Evolutionary conservation across 2,329 filamentous ascomycete genomes (phyloP).

Genomic region (Alternaria gaisen): DNA sequence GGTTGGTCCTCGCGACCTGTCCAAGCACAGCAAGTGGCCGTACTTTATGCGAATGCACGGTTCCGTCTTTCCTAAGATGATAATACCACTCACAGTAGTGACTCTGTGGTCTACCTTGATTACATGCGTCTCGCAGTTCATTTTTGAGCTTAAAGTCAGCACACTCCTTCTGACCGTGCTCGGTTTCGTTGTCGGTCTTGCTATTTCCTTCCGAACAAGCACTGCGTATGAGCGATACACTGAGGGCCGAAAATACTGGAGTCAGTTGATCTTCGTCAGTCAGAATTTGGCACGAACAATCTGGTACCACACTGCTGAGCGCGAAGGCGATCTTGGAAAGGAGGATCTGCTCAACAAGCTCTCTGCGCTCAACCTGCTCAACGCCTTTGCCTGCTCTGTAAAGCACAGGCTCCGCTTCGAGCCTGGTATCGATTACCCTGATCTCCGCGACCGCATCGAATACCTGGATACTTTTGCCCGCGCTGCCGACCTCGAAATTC

Average conservation of each 20-base stretch:
- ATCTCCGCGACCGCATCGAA: conserved; percentile 73
- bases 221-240: conserved; percentile 76
- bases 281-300: conserved; percentile 73
- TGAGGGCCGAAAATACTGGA: conserved; percentile 72
- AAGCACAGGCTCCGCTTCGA: conserved; percentile 88
- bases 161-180: conserved; percentile 77
- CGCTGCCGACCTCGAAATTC: conserved; percentile 59
- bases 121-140: conserved; percentile 58
- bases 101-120: conserved; percentile 72
- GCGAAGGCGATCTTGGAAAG: conserved; percentile 66
- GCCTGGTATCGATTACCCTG: conserved; percentile 79
- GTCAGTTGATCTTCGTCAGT: conserved; percentile 61
- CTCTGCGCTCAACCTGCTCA: conserved; percentile 77
- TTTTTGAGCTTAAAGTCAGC: conserved; percentile 64
- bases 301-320: conserved; percentile 78
- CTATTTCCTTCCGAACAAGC: conserved; percentile 79
- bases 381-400: conserved; percentile 78
- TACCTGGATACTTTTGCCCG: conserved; percentile 80
- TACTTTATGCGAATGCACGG: conserved; percentile 79
- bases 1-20: conserved; percentile 72
- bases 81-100: conserved; percentile 72
- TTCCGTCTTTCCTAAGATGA: conserved; percentile 76
- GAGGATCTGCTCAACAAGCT: conserved; percentile 75
- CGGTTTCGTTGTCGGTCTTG: conserved; percentile 82
- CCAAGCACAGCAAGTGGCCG: conserved; percentile 79